These are phyloP conservation scores for Orychophragmus violaceus DNA, from an alignment of 345 rosid genomes.

Conservation along the genomic window DNA sequence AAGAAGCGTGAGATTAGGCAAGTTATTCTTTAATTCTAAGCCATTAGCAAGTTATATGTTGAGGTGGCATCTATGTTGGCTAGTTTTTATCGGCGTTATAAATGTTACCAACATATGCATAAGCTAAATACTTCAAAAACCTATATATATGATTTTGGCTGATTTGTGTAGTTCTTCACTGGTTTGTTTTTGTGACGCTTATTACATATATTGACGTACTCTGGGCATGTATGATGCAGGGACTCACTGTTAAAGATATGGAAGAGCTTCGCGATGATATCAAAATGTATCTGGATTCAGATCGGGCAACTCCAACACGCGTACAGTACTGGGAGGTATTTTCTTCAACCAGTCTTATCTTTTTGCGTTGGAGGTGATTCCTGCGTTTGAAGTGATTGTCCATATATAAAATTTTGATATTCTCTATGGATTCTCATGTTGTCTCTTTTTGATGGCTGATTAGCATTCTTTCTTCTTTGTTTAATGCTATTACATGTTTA, in stretches of 20 bases:
- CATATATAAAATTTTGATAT: not conserved
- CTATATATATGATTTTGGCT: not conserved
- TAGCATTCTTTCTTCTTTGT: not conserved
- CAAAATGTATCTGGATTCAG: conserved; percentile 92
- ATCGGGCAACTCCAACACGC: conserved; percentile 64
- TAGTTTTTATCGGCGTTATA: not conserved
- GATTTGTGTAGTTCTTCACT: not conserved
- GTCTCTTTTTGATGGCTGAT: not conserved
- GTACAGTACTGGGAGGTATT: conserved; percentile 88
- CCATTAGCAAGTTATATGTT: not conserved
- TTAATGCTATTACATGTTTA: not conserved
- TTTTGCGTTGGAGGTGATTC: not conserved
- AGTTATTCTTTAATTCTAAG: conserved; percentile 9
- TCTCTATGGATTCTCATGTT: conserved; percentile 3
- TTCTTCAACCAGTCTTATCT: not conserved
- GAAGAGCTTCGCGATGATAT: conserved; percentile 94
- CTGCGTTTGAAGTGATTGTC: conserved; percentile 1
- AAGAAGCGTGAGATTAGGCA: not conserved
- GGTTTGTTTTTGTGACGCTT: conserved; percentile 9
- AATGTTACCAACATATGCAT: not conserved
- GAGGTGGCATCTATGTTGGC: not conserved
- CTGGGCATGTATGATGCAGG: conserved; percentile 52
- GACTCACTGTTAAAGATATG: conserved; percentile 82
- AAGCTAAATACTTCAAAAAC: not conserved
- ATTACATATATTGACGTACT: not conserved